These are phyloP conservation scores for Fusarium napiforme DNA, from an alignment of 2,329 filamentous ascomycete genomes.

Conservation along the genomic window DNA sequence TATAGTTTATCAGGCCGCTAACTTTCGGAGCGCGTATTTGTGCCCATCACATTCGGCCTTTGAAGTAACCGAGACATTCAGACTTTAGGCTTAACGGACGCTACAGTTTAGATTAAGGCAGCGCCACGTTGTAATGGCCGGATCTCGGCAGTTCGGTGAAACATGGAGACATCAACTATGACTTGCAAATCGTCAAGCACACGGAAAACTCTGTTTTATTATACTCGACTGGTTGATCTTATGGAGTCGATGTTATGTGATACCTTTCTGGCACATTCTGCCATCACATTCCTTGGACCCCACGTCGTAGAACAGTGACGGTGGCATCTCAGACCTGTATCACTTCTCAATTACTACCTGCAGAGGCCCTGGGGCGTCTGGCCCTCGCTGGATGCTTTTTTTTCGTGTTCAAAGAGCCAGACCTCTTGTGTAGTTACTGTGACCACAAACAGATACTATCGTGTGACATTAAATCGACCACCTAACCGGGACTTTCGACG, in stretches of 20 bases:
- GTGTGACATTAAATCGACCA: background rate
- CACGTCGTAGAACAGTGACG: no score
- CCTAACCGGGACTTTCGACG: no score
- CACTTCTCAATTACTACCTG: background rate
- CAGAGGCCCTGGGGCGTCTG: background rate
- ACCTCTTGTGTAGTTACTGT: background rate
- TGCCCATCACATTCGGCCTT: background rate
- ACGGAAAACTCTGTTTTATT: no score
- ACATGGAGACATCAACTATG: background rate
- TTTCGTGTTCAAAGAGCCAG: no score
- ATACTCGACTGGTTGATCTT: rapidly evolving
- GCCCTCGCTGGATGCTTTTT: no score
- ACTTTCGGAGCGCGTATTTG: background rate
- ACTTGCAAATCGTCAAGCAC: rapidly evolving
- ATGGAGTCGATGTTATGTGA: no score
- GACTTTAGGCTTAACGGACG: background rate
- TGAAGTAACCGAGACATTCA: background rate
- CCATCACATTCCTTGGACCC: background rate
- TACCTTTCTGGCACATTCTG: no score
- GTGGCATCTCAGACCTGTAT: background rate
- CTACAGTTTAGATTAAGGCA: background rate
- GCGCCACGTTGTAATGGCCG: background rate
- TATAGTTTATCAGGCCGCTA: background rate
- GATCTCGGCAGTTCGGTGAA: background rate
- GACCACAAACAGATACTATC: background rate